Base-by-base conservation (phyloP, 106 monocot species). In the Dendrobium huoshanense region DNA sequence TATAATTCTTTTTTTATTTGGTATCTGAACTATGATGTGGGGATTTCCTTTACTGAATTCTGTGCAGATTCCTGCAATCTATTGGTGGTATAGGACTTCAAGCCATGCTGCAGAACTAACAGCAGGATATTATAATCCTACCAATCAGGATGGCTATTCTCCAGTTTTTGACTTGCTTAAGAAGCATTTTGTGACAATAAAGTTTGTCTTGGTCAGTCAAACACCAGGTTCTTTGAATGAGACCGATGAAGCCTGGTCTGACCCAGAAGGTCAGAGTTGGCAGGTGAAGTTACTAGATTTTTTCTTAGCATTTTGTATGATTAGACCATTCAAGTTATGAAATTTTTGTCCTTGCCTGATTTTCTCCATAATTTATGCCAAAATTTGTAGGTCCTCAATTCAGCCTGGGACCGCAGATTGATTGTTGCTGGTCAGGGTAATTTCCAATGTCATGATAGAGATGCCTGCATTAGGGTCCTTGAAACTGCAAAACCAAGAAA, bases 61-160 rank as follows among this genome's bases (percentile, higher is more conserved):
- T 24, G 9, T 86, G 82, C 88, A 97, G 94, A 92, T 94, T 88
- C 96, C 96, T 54, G 82, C 91, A 65, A 82, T 97, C 33, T 88
- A 89, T 78, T 98, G 97, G 97, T 94, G 94, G 92, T 98, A 94
- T 70, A 92, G 80, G 77, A 89, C 97, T 16, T 59, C 86, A 17
- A 94, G 92, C 81, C 97, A 98, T 81, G 89, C 94, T 79, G 86
- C 94, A 68, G 97, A 98, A 81, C 86, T 94, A 54, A 91, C 92
- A n/a, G 94, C 94, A 48, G 97, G 97, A 54, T 98, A 86, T 78
- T 87, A 98, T 77, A 98, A 98, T 80, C 89, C 90, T 11, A 85
- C 89, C 4, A 98, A 98, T 75, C 90, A 80, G 77, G 92, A 98
- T 85, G 97, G 97, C 27, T 98, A 98, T 80, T 80, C 85, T 79